Conservation (phyloP, 805 yeast species). For the Yamadazyma phyllophila region DNA sequence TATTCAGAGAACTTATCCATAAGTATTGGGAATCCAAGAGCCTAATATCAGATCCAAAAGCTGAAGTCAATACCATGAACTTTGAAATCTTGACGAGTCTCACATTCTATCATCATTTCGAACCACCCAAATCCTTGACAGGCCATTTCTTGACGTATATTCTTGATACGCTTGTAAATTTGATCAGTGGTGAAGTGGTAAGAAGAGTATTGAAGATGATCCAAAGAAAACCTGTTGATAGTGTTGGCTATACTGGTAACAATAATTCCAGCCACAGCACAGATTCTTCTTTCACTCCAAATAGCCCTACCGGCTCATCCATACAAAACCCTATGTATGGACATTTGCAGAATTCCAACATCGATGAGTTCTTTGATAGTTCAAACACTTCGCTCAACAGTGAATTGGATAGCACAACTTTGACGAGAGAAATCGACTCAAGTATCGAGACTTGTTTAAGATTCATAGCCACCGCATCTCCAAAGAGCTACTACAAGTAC, state of each 20-base stretch:
- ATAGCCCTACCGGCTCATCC: neutral
- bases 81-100: constrained; percentile 18
- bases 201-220: constrained; percentile 28
- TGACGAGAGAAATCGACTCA: constrained; percentile 29
- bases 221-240: constrained; percentile 16
- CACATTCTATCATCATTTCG: constrained; percentile 28
- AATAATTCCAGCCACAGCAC: neutral
- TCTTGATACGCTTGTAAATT: constrained; percentile 28
- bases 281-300: neutral
- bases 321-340: neutral
- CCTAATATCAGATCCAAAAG: constrained; percentile 8
- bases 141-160: constrained; percentile 18
- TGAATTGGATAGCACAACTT: neutral
- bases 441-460: constrained; percentile 29
- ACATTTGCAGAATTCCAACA: neutral
- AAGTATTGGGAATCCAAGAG: constrained; percentile 27
- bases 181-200: constrained; percentile 30
- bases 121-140: constrained; percentile 27
- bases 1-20: constrained; percentile 28
- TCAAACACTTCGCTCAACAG: neutral
- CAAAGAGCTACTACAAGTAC: constrained; percentile 29
- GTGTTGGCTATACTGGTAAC: constrained; percentile 8
- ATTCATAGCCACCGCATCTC: constrained; percentile 37
- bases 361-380: constrained; percentile 1
- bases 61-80: constrained; percentile 9